These are phyloP conservation scores for Juglanconis sp. DNA, from an alignment of 2,329 filamentous ascomycete genomes.

Conservation along the genomic window DNA sequence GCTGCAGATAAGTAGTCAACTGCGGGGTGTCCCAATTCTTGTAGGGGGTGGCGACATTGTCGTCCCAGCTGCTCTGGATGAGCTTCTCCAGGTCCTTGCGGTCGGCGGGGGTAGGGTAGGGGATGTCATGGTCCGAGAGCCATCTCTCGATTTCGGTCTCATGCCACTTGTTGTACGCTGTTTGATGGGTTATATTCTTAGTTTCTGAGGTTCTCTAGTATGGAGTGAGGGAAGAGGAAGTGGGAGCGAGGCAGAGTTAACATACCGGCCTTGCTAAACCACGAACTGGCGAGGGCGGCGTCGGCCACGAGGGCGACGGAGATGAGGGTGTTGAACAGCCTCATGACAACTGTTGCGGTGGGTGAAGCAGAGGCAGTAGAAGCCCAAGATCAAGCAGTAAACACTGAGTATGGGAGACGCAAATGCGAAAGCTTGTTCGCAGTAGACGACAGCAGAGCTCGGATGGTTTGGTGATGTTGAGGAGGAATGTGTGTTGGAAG, in stretches of 20 bases:
- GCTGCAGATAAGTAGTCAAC: conserved; percentile 64
- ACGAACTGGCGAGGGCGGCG: conserved; percentile 69
- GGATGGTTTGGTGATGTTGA: background rate
- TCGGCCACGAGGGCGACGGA: conserved; percentile 70
- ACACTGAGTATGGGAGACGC: background rate
- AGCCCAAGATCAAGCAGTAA: background rate
- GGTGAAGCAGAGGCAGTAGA: background rate
- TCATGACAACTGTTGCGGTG: conserved; percentile 59
- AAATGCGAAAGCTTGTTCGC: background rate
- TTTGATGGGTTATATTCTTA: background rate
- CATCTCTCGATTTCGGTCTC: conserved; percentile 96
- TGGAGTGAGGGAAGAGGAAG: background rate
- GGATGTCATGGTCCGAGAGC: conserved; percentile 88
- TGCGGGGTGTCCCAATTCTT: conserved; percentile 70
- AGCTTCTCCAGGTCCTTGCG: conserved; percentile 90
- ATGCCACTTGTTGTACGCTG: conserved; percentile 98
- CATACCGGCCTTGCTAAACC: conserved; percentile 85
- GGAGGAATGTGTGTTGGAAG: background rate
- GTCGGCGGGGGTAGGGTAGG: conserved; percentile 85
- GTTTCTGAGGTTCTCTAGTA: background rate
- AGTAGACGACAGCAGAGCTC: background rate
- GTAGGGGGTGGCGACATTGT: conserved; percentile 72
- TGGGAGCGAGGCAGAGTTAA: conserved; percentile 17
- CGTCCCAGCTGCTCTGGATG: conserved; percentile 88
- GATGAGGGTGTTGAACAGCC: conserved; percentile 67